Evolutionary conservation across 495 filamentous ascomycete genomes (phyloP), one percentile per base, ranked within the genome.

Genomic region (Glonium stellatum): DNA sequence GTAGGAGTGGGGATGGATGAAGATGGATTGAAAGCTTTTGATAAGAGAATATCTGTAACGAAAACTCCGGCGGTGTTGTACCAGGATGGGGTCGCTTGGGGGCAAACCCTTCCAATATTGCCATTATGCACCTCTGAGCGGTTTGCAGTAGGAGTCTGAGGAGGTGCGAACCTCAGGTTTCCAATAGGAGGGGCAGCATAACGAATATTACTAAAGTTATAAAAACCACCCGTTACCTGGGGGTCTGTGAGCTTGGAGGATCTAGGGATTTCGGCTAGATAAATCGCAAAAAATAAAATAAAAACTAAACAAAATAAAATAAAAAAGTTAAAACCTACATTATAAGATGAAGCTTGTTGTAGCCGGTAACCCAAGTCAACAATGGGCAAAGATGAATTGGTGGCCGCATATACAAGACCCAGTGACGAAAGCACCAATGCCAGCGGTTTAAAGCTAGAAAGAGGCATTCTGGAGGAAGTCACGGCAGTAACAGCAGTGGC

Each of bases 161-260:
- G 80, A 5, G 77, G 73, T 19, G 70, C 68, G 61, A 82, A 84
- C 13, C 82, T 73, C 4, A 80, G 66, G 44, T 79, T 67, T 13
- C 78, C 80, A 9, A 78, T 25, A 11, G 83, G 83, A 10, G 82
- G 79, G 18, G 77, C 77, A 6, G 79, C 81, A 68, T 80, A 86
- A 25, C 80, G 77, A 62, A 86, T 83, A 55, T 84, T 83, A 37
- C 70, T 75, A 71, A 84, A 85, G 57, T 80, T 83, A 60, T 83
- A 84, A 62, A 76, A 71, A 27, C 72, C 57, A 35, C 70, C 63
- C 39, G 74, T 64, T 50, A 54, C 31, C 56, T 64, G 36, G 18
- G 39, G 12, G 12, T 49, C 18, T 36, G 19, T 50, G 12, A 61
- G 34, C 39, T 39, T 15, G 18, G 18, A 21, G 13, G 48, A 6